Evolutionary conservation across 2,329 filamentous ascomycete genomes (phyloP).

Genomic region (Venturia carpophila): DNA sequence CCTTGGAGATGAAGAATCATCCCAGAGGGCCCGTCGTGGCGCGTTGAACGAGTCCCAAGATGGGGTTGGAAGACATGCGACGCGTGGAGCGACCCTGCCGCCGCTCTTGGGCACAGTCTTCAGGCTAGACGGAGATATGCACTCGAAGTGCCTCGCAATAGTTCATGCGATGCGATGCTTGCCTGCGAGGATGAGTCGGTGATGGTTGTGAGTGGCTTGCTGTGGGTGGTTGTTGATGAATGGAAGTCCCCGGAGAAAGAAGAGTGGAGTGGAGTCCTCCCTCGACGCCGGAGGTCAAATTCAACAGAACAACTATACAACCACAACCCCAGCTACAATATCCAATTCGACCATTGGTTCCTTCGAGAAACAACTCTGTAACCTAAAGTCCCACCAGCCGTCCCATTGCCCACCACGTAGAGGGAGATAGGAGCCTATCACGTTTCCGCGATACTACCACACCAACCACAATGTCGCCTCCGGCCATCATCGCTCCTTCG

Average conservation of each 20-base stretch:
- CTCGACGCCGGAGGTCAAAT: neutral
- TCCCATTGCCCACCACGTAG: neutral
- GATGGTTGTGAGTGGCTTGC: neutral
- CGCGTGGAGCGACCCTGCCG: neutral
- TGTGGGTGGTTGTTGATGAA: no score
- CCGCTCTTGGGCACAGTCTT: neutral
- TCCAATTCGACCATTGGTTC: neutral
- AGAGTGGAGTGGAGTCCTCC: neutral
- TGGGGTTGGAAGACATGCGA: conserved; percentile 22
- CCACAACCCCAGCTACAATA: neutral
- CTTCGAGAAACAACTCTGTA: neutral
- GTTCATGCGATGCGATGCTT: neutral
- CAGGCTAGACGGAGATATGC: neutral
- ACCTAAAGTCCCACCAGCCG: neutral
- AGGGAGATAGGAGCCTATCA: neutral
- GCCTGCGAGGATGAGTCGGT: neutral
- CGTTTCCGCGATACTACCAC: neutral
- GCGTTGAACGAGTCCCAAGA: conserved; percentile 13
- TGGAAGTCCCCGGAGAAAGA: neutral
- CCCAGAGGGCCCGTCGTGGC: neutral
- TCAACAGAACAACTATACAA: neutral
- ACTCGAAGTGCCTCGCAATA: neutral
- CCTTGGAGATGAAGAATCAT: conserved; percentile 2
- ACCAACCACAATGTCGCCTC: conserved; percentile 62
- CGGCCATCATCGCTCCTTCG: conserved; percentile 94